A percentile compares a stretch with the other conserved stretches of the same genome.
Conservation (phyloP, 83 land plant genomes). For the Picea engelmannii region DNA sequence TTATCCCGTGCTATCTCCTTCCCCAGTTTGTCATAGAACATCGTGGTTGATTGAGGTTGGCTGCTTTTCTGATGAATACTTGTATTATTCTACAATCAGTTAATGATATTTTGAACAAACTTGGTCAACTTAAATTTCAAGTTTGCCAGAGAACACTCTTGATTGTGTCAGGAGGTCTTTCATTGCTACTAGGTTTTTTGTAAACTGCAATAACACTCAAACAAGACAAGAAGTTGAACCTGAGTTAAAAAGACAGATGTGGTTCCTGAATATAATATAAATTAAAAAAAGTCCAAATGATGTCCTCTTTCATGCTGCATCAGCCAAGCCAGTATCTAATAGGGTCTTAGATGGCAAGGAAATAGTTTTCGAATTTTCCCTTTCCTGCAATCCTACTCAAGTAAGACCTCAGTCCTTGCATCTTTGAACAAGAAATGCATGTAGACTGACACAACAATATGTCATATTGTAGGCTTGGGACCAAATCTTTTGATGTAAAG, state of each 20-base stretch:
- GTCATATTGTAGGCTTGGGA: too few relatives aligned
- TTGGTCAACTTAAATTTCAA: background rate
- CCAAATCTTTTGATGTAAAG: too few relatives aligned
- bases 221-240: too few relatives aligned
- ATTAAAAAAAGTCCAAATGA: background rate
- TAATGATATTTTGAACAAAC: too few relatives aligned
- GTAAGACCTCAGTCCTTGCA: too few relatives aligned
- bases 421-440: too few relatives aligned
- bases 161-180: background rate
- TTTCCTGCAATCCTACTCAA: too few relatives aligned
- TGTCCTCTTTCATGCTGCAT: background rate
- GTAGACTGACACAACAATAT: too few relatives aligned
- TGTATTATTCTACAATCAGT: background rate
- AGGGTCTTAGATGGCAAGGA: too few relatives aligned
- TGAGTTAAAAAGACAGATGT: background rate
- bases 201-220: too few relatives aligned
- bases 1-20: background rate
- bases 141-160: background rate
- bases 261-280: background rate
- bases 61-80: background rate
- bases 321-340: too few relatives aligned
- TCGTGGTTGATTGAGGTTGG: background rate
- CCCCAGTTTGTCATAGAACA: background rate
- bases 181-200: background rate
- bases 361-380: too few relatives aligned